Evolutionary conservation across 768 basidiomycete species (phyloP).

Genomic region (Tricholomella constricta): DNA sequence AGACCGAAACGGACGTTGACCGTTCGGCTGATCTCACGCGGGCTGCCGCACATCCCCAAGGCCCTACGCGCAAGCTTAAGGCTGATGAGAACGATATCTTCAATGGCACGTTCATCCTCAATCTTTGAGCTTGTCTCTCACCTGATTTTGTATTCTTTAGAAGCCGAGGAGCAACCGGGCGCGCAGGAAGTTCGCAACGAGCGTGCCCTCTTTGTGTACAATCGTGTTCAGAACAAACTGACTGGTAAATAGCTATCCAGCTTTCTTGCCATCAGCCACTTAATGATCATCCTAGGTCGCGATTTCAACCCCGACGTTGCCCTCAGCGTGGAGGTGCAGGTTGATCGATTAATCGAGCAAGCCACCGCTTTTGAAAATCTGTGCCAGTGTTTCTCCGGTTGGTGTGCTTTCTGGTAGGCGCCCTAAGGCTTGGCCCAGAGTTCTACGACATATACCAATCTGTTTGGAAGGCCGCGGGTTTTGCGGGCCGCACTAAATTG

Average conservation of each 20-base stretch:
- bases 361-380: conserved; percentile 94
- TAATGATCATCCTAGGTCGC: conserved; percentile 52
- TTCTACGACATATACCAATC: neutral
- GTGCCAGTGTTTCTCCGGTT: conserved; percentile 96
- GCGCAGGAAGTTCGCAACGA: conserved; percentile 90
- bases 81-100: conserved; percentile 95
- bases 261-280: neutral
- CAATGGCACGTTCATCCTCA: conserved; percentile 57
- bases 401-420: conserved; percentile 81
- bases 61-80: conserved; percentile 77
- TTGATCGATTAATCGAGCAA: conserved; percentile 90
- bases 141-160: conserved; percentile 22
- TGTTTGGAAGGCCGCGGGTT: no score
- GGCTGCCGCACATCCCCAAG: conserved; percentile 75
- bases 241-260: conserved; percentile 57
- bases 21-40: conserved; percentile 65
- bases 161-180: conserved; percentile 52
- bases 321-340: conserved; percentile 79
- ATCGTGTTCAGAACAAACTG: conserved; percentile 92
- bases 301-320: conserved; percentile 89
- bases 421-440: neutral
- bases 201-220: conserved; percentile 87
- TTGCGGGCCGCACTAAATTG: no score
- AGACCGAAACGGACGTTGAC: conserved; percentile 50
- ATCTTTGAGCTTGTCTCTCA: neutral